Conservation (phyloP, 169 alveolate species). For the Cryptosporidium canis region DNA sequence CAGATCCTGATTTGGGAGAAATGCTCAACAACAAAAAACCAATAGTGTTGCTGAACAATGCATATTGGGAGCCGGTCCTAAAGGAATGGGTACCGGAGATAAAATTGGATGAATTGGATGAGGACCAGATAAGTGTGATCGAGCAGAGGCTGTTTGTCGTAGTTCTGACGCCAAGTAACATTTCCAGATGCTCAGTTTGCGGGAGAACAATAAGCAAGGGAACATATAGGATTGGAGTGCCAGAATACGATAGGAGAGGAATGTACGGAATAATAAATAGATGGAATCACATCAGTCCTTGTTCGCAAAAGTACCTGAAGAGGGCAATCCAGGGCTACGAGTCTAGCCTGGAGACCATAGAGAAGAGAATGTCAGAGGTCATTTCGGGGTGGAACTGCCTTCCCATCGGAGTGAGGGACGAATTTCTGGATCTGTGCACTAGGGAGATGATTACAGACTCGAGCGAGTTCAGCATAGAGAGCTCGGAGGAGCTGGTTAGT, state of each 20-base stretch:
- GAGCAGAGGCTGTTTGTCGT: slow-evolving; percentile 26
- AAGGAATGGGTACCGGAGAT: slow-evolving; percentile 63
- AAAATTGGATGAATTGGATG: slow-evolving; percentile 20
- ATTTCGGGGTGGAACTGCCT: slow-evolving; percentile 37
- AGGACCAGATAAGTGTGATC: slow-evolving; percentile 27
- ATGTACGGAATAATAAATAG: slow-evolving; percentile 69
- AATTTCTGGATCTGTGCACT: slow-evolving; percentile 13
- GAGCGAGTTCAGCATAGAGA: neutral
- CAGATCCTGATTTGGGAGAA: slow-evolving; percentile 40
- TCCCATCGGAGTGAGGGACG: slow-evolving; percentile 50
- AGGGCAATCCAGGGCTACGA: slow-evolving; percentile 43
- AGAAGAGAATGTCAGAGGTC: slow-evolving; percentile 4
- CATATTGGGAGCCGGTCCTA: slow-evolving; percentile 65
- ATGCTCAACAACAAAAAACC: slow-evolving; percentile 30
- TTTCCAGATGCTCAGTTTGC: slow-evolving; percentile 62
- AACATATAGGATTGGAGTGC: slow-evolving; percentile 58
- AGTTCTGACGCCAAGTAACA: slow-evolving; percentile 51
- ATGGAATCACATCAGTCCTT: slow-evolving; percentile 49
- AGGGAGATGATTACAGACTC: slow-evolving; percentile 6
- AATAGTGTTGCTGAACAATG: slow-evolving; percentile 31
- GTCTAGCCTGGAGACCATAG: neutral
- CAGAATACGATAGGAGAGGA: slow-evolving; percentile 70
- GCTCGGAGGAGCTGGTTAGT: slow-evolving; percentile 9
- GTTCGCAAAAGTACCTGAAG: slow-evolving; percentile 45
- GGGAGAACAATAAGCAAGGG: slow-evolving; percentile 44